phyloP scores from a whole-genome alignment of 2,329 filamentous ascomycete species.

The Tolypocladium album region DNA sequence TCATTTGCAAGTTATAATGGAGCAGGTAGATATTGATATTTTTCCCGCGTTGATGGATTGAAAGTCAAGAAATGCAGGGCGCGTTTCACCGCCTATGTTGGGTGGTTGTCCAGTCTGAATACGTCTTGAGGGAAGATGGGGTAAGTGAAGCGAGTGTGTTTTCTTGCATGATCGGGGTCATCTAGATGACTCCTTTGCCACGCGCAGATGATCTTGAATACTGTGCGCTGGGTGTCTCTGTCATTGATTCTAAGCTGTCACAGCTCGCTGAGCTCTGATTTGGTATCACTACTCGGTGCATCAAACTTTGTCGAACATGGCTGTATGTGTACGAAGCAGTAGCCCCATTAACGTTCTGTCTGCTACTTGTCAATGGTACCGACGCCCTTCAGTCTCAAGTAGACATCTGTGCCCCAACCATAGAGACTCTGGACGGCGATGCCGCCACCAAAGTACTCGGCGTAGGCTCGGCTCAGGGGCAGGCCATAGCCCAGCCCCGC shows the following conservation, averaged over 20 bases:
- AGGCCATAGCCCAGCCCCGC: conserved; percentile 89
- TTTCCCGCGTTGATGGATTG: too few relatives aligned
- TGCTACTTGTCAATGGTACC: conserved; percentile 33
- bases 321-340: not conserved
- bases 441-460: conserved; percentile 94
- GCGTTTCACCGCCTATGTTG: not conserved
- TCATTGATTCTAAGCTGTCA: not conserved
- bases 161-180: not conserved
- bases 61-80: not conserved
- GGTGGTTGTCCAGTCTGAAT: not conserved
- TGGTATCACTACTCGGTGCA: not conserved
- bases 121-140: not conserved
- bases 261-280: not conserved
- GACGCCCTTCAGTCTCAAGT: conserved; percentile 52
- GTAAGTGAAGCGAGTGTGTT: not conserved
- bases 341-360: not conserved
- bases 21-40: not conserved
- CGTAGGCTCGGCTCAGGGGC: conserved; percentile 83
- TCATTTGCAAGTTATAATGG: not conserved
- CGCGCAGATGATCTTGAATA: not conserved
- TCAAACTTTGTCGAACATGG: not conserved
- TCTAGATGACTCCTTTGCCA: not conserved
- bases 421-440: conserved; percentile 92
- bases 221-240: not conserved
- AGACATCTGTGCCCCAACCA: conserved; percentile 77